phyloP scores from a whole-genome alignment of 2,329 filamentous ascomycete genomes.

The Nothomitra cinnamomea region DNA sequence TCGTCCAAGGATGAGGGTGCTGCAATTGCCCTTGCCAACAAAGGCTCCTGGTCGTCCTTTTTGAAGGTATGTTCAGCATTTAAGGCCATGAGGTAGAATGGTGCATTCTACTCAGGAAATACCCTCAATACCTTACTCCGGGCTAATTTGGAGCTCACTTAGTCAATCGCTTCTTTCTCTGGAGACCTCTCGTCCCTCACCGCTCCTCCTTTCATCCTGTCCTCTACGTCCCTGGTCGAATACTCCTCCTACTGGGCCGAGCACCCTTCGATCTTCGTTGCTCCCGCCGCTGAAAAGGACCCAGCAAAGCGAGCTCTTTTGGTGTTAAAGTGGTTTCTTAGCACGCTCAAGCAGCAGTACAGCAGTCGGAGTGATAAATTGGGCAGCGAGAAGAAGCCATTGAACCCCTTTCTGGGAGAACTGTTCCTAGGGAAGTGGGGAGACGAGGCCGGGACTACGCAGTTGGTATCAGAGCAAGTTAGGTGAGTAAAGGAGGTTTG shows the following conservation, averaged over 20 bases:
- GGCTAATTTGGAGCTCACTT: background rate
- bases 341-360: slow-evolving; percentile 78
- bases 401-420: slow-evolving; percentile 93
- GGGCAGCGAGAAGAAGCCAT: slow-evolving; percentile 90
- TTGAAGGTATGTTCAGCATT: slow-evolving; percentile 28
- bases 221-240: slow-evolving; percentile 59
- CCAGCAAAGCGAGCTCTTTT: slow-evolving; percentile 66
- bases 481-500: slow-evolving; percentile 30
- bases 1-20: slow-evolving; percentile 3
- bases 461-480: slow-evolving; percentile 86
- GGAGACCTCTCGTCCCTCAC: slow-evolving; percentile 68
- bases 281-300: slow-evolving; percentile 63
- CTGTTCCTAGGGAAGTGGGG: slow-evolving; percentile 86
- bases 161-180: slow-evolving; percentile 65
- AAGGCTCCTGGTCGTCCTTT: slow-evolving; percentile 34
- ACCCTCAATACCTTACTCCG: slow-evolving; percentile 4
- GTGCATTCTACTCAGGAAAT: slow-evolving; percentile 5
- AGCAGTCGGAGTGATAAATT: slow-evolving; percentile 57
- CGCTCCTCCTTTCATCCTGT: slow-evolving; percentile 68
- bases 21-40: slow-evolving; percentile 4
- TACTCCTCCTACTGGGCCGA: slow-evolving; percentile 75
- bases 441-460: slow-evolving; percentile 63
- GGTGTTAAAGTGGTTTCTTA: slow-evolving; percentile 94
- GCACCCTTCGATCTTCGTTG: slow-evolving; percentile 60
- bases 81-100: slow-evolving; percentile 1